A percentile compares a stretch with the other conserved stretches of the same genome.
Evolutionary conservation across 345 rosid species (phyloP).

Genomic region (Hevea brasiliensis): DNA sequence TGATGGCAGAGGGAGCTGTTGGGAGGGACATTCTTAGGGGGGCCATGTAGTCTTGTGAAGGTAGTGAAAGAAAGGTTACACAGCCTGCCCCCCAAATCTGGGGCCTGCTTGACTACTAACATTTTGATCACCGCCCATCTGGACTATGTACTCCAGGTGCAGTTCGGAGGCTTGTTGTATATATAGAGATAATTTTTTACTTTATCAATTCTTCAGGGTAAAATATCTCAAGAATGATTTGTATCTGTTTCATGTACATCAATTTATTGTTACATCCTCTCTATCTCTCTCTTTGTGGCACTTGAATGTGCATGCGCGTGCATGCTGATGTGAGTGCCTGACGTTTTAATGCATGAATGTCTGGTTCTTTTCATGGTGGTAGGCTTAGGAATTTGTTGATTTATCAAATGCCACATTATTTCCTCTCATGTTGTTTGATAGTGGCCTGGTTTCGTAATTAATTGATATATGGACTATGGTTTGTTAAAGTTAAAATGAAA

Average conservation of each 20-base stretch:
- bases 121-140: constrained; percentile 32
- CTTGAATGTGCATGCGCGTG: no score
- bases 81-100: constrained; percentile 13
- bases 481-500: background rate
- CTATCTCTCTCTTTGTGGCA: no score
- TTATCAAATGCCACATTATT: no score
- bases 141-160: constrained; percentile 34
- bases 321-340: background rate
- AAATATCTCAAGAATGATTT: constrained; percentile 39
- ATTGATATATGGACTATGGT: background rate
- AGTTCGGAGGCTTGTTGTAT: constrained; percentile 55
- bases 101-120: constrained; percentile 36
- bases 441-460: background rate
- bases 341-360: background rate
- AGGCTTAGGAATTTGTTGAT: no score
- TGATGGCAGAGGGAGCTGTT: constrained; percentile 30
- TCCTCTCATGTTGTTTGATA: background rate
- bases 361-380: no score
- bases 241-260: constrained; percentile 39
- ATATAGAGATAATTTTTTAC: constrained; percentile 50
- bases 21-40: constrained; percentile 25
- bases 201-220: constrained; percentile 46
- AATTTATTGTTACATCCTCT: constrained; percentile 17
- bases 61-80: constrained; percentile 7
- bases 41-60: constrained; percentile 8